Evolutionary conservation across 768 basidiomycete species (phyloP).

Genomic region (Lentinula aciculospora): DNA sequence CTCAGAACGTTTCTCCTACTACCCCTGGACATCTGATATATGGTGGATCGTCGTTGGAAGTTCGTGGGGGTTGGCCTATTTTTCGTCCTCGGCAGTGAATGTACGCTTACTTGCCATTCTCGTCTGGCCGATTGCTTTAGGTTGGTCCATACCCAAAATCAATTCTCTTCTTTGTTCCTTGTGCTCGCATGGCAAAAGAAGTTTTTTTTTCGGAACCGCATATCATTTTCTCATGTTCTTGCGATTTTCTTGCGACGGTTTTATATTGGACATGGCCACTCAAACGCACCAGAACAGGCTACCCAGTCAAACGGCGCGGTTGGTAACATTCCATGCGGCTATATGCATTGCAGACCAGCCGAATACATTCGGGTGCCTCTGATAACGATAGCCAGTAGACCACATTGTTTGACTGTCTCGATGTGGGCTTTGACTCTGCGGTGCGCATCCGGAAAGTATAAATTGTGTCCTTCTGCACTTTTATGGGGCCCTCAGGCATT

Average conservation of each 20-base stretch:
- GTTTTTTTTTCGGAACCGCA: background rate
- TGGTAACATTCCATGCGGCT: background rate
- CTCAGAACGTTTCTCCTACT: background rate
- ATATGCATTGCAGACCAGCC: background rate
- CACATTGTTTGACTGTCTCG: background rate
- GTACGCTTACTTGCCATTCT: background rate
- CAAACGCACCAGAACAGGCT: background rate
- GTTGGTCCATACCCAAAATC: background rate
- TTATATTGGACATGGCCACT: background rate
- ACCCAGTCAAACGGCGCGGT: background rate
- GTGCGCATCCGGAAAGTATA: background rate
- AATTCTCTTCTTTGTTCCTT: background rate
- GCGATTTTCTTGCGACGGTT: background rate
- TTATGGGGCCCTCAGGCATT: background rate
- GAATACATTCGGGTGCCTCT: background rate
- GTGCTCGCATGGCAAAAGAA: background rate
- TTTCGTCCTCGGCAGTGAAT: background rate
- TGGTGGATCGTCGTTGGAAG: background rate
- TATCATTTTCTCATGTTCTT: background rate
- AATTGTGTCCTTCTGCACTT: background rate
- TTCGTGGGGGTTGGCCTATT: background rate
- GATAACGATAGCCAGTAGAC: background rate
- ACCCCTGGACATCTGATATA: background rate
- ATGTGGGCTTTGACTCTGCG: background rate
- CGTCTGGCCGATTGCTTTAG: background rate